A percentile compares a stretch with the other conserved stretches of the same genome.
These are phyloP conservation scores for Erodium trifolium DNA, from an alignment of 441 rosid genomes.

Conservation along the genomic window DNA sequence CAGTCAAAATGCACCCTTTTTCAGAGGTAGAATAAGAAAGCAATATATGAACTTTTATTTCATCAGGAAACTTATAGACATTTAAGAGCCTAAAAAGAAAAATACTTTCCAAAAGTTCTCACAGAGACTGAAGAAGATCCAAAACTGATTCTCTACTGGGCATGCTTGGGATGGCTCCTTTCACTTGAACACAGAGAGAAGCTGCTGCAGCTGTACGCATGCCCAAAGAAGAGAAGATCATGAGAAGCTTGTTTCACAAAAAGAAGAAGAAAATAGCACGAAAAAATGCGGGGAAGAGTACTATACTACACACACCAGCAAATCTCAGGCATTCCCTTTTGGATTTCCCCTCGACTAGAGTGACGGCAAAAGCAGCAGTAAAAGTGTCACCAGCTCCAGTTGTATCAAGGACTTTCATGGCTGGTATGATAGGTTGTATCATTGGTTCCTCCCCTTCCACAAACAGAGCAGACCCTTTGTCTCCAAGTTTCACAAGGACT, in stretches of 20 bases:
- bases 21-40: neutral
- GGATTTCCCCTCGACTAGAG: slow-evolving; percentile 70
- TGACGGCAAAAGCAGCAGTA: slow-evolving; percentile 90
- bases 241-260: neutral
- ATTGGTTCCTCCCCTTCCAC: slow-evolving; percentile 60
- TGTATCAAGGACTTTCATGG: slow-evolving; percentile 65
- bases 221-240: neutral
- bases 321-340: slow-evolving; percentile 64
- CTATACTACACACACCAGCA: slow-evolving; percentile 41
- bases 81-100: neutral
- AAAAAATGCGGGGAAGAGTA: neutral
- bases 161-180: slow-evolving; percentile 94
- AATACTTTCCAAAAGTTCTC: slow-evolving; percentile 6
- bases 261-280: neutral
- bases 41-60: slow-evolving; percentile 11
- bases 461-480: slow-evolving; percentile 71
- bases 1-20: neutral
- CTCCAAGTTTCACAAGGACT: slow-evolving; percentile 82
- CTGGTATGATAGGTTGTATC: slow-evolving; percentile 57
- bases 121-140: slow-evolving; percentile 40
- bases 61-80: neutral
- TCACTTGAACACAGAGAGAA: slow-evolving; percentile 83
- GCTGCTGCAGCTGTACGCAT: slow-evolving; percentile 82
- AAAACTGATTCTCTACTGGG: slow-evolving; percentile 61
- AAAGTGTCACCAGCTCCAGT: slow-evolving; percentile 98